Conservation (phyloP, 176 grass and related monocot species). For the Chrysopogon serrulatus region DNA sequence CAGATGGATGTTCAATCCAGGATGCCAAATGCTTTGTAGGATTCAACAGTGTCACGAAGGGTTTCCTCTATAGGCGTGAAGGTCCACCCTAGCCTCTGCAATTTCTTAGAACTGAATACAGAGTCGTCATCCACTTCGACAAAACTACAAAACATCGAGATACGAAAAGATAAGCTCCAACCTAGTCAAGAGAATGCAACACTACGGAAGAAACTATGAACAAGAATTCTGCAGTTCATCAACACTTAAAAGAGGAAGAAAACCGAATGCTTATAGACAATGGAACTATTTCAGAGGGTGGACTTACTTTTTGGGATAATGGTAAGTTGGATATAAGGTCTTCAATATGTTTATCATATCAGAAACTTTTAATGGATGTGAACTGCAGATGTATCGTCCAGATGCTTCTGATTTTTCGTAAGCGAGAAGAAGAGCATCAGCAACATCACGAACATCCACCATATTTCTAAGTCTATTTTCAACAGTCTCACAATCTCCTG, state of each 20-base stretch:
- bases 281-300: too few relatives aligned
- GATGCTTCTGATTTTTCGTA: slow-evolving; percentile 35
- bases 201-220: neutral
- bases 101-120: slow-evolving; percentile 14
- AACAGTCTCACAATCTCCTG: slow-evolving; percentile 32
- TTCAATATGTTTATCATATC: slow-evolving; percentile 38
- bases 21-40: slow-evolving; percentile 22
- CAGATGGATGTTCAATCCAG: slow-evolving; percentile 22
- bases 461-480: slow-evolving; percentile 31
- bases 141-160: slow-evolving; percentile 20
- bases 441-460: slow-evolving; percentile 46
- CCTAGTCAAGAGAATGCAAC: neutral
- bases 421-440: slow-evolving; percentile 35
- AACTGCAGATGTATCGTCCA: slow-evolving; percentile 37
- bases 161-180: neutral
- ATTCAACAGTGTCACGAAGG: slow-evolving; percentile 37
- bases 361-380: slow-evolving; percentile 25
- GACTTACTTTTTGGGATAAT: too few relatives aligned
- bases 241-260: too few relatives aligned
- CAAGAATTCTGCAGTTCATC: neutral
- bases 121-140: slow-evolving; percentile 16
- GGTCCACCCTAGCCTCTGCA: slow-evolving; percentile 37
- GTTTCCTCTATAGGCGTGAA: slow-evolving; percentile 40
- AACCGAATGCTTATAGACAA: too few relatives aligned
- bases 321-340: slow-evolving; percentile 32